Percentiles rank a stretch among this genome's conserved stretches.
phyloP scores from a whole-genome alignment of 2,329 filamentous ascomycete species.

The Neurospora sp. region DNA sequence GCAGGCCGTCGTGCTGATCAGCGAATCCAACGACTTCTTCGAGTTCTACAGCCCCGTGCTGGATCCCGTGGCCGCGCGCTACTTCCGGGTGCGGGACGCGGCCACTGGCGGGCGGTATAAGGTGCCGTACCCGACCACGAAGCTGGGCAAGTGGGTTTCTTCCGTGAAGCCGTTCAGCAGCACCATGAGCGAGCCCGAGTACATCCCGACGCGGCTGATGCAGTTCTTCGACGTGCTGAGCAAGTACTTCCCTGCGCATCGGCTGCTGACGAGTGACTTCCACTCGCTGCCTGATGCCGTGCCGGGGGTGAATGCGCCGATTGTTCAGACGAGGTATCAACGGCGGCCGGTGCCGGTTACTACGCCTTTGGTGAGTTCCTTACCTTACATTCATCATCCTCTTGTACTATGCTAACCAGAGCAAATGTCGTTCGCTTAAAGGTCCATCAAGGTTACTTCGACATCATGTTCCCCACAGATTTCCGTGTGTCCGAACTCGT shows the following conservation, averaged over 20 bases:
- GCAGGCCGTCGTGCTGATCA: slow-evolving; percentile 82
- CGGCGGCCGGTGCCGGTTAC: slow-evolving; percentile 79
- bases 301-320: slow-evolving; percentile 78
- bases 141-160: slow-evolving; percentile 50
- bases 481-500: slow-evolving; percentile 85
- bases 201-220: slow-evolving; percentile 89
- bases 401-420: slow-evolving; percentile 1
- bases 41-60: slow-evolving; percentile 80
- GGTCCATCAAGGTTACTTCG: slow-evolving; percentile 98
- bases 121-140: slow-evolving; percentile 46
- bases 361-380: slow-evolving; percentile 67
- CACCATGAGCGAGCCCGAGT: slow-evolving; percentile 77
- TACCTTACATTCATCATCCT: background rate
- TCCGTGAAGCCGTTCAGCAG: slow-evolving; percentile 57
- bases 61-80: slow-evolving; percentile 74
- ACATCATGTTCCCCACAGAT: slow-evolving; percentile 96
- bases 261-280: slow-evolving; percentile 85
- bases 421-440: slow-evolving; percentile 23
- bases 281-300: slow-evolving; percentile 74
- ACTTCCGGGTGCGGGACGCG: slow-evolving; percentile 72
- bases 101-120: slow-evolving; percentile 57
- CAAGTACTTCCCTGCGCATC: slow-evolving; percentile 80
- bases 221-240: slow-evolving; percentile 91
- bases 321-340: slow-evolving; percentile 90
- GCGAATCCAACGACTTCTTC: slow-evolving; percentile 78